Evolutionary conservation across 2,329 filamentous ascomycete genomes (phyloP).

Genomic region (Fusarium udum): DNA sequence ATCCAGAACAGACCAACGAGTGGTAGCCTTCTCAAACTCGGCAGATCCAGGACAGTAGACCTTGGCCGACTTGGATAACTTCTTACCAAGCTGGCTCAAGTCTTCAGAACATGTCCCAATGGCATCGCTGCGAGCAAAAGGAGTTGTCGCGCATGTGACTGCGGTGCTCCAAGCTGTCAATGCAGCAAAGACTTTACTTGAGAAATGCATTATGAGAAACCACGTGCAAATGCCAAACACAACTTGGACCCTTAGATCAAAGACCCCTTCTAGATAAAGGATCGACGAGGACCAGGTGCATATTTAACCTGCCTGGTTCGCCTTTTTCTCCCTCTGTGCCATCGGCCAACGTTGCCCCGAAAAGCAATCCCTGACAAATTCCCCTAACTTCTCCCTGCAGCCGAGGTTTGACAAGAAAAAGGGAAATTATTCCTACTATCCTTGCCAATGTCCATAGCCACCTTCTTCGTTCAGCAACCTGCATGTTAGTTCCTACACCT

Average conservation of each 20-base stretch:
- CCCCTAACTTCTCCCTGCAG: neutral
- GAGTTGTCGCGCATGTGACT: constrained; percentile 31
- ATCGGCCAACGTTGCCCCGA: neutral
- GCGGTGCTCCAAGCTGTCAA: constrained; percentile 40
- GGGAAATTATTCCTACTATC: neutral
- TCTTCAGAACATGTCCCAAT: constrained; percentile 28
- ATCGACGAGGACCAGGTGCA: constrained; percentile 7
- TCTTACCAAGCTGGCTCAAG: constrained; percentile 39
- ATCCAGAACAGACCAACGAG: constrained; percentile 57
- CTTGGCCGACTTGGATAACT: constrained; percentile 52
- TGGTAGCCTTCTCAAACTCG: constrained; percentile 51
- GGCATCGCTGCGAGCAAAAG: constrained; percentile 20
- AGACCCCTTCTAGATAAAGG: neutral
- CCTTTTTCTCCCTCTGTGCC: neutral
- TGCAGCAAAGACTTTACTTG: constrained; percentile 42
- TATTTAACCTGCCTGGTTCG: constrained; percentile 29
- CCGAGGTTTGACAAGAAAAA: neutral
- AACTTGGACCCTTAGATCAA: neutral
- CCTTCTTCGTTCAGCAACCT: neutral
- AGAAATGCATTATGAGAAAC: constrained; percentile 17
- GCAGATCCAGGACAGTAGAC: constrained; percentile 54
- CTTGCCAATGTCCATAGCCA: neutral
- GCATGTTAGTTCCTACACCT: constrained; percentile 1
- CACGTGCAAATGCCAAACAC: neutral
- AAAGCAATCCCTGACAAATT: neutral